Evolutionary conservation across 1,139 yeast species (phyloP).

Genomic region (Scheffersomyces lignicola): DNA sequence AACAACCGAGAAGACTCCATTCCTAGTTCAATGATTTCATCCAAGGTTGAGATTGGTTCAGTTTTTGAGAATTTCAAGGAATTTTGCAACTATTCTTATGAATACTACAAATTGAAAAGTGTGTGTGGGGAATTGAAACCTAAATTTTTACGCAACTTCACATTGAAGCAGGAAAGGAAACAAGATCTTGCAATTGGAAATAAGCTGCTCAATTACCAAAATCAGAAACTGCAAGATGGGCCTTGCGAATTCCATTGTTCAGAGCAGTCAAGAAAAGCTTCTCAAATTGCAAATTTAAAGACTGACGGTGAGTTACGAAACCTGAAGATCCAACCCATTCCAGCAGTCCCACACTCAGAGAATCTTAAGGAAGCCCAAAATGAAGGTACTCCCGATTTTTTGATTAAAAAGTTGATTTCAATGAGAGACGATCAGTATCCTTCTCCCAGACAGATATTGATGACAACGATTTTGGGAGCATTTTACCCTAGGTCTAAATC

Average conservation of each 20-base stretch:
- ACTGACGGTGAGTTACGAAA: neutral
- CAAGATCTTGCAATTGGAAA: neutral
- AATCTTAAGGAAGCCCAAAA: neutral
- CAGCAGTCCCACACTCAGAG: neutral
- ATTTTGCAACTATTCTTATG: conserved; percentile 1
- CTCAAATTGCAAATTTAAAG: neutral
- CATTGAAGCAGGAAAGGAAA: neutral
- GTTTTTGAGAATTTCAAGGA: too few relatives aligned
- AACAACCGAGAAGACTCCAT: too few relatives aligned
- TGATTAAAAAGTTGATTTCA: neutral
- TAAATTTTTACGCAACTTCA: neutral
- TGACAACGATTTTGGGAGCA: too few relatives aligned
- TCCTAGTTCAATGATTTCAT: too few relatives aligned
- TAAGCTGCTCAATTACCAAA: neutral
- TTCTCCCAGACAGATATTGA: neutral
- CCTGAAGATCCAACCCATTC: neutral
- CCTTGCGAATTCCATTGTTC: neutral
- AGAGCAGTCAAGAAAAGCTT: neutral
- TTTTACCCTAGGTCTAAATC: too few relatives aligned
- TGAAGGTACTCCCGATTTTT: neutral
- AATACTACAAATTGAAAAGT: neutral
- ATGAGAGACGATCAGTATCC: neutral
- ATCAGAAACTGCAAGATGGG: neutral
- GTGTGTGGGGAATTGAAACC: conserved; percentile 1
- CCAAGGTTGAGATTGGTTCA: too few relatives aligned